phyloP scores from a whole-genome alignment of 164 flowering plant species.

The Kingdonia uniflora region DNA sequence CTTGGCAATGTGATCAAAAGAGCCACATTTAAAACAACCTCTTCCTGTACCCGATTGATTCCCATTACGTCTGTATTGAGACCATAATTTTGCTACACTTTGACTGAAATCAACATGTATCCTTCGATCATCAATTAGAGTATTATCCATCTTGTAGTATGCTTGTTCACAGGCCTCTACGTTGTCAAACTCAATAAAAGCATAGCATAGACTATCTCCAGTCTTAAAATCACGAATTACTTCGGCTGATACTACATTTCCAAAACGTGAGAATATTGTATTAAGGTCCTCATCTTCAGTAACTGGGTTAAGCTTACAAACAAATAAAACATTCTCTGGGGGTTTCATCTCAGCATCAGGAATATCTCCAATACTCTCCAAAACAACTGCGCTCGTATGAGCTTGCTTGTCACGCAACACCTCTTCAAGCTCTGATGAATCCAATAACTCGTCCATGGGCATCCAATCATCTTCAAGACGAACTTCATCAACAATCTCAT shows the following conservation, averaged over 20 bases:
- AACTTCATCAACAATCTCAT: constrained; percentile 81
- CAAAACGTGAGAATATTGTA: constrained; percentile 93
- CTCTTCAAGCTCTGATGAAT: constrained; percentile 61
- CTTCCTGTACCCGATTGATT: constrained; percentile 41
- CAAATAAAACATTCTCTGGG: constrained; percentile 92
- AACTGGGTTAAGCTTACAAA: constrained; percentile 94
- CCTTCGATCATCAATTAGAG: constrained; percentile 91
- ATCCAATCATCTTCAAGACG: constrained; percentile 99
- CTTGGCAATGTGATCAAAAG: constrained; percentile 78
- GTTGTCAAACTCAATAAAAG: constrained; percentile 85
- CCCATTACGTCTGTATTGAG: constrained; percentile 61
- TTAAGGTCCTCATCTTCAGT: constrained; percentile 96
- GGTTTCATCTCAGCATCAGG: constrained; percentile 95
- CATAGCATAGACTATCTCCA: constrained; percentile 89
- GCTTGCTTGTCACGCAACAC: constrained; percentile 67
- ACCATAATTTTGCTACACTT: constrained; percentile 92
- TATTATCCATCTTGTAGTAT: constrained; percentile 98
- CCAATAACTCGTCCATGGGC: constrained; percentile 79
- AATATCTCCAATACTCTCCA: constrained; percentile 90
- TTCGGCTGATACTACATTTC: constrained; percentile 85
- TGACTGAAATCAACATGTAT: constrained; percentile 98
- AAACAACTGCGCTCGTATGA: constrained; percentile 88
- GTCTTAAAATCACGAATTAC: constrained; percentile 87
- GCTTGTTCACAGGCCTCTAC: constrained; percentile 85
- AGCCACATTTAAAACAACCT: constrained; percentile 95